phyloP scores from a whole-genome alignment of 345 rosid genomes.

The Eucalyptus marginata region DNA sequence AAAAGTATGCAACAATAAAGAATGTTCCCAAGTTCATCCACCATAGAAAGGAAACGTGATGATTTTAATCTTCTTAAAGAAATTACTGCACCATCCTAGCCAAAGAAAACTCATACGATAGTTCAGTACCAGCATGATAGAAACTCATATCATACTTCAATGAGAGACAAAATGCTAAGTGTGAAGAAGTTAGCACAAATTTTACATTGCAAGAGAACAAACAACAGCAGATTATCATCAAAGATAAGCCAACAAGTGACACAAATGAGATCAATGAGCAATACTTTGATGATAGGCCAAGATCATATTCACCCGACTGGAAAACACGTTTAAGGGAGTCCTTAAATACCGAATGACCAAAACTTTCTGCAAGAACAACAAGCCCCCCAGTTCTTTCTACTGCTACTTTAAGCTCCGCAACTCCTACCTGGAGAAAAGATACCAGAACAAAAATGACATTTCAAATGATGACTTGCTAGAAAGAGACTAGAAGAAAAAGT shows the following conservation, averaged over 20 bases:
- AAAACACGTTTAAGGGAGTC: conserved; percentile 76
- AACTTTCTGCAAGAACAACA: conserved; percentile 98
- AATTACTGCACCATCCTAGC: background rate
- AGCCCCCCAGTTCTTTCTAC: conserved; percentile 93
- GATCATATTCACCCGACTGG: conserved; percentile 67
- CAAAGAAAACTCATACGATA: background rate
- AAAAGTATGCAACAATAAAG: background rate
- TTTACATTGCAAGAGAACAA: background rate
- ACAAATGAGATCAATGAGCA: conserved; percentile 1
- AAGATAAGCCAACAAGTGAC: background rate
- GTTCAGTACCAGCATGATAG: background rate
- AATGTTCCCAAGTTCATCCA: background rate
- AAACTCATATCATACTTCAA: background rate
- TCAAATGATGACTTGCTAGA: background rate
- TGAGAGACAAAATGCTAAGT: background rate
- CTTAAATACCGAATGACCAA: conserved; percentile 88
- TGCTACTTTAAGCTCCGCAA: conserved; percentile 91
- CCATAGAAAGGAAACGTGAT: background rate
- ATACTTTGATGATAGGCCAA: conserved; percentile 86
- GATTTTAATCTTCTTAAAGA: background rate
- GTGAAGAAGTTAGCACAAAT: background rate
- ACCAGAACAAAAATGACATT: background rate
- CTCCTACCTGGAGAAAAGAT: conserved; percentile 52
- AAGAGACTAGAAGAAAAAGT: background rate
- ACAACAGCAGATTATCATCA: background rate